These are phyloP conservation scores for Limnanthes douglasii DNA, from an alignment of 345 rosid genomes.

Conservation along the genomic window DNA sequence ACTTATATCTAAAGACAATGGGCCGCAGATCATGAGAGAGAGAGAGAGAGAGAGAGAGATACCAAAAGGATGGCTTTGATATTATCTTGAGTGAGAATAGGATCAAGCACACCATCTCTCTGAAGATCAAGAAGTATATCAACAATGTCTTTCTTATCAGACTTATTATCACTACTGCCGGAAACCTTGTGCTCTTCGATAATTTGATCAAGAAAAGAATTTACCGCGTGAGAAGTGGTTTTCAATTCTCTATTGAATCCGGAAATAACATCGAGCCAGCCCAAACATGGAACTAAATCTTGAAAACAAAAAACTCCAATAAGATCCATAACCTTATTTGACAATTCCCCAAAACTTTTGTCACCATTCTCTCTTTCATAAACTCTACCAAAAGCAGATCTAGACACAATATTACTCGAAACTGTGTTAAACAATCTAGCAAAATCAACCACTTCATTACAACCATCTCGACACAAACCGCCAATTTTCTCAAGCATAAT, in stretches of 20 bases:
- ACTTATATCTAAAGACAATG: no score
- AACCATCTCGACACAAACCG: no score
- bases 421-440: neutral
- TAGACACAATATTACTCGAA: neutral
- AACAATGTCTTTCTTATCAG: neutral
- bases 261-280: neutral
- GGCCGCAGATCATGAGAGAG: neutral
- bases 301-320: neutral
- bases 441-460: neutral
- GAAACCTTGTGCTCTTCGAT: no score
- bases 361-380: neutral
- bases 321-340: no score
- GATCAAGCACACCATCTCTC: constrained; percentile 1
- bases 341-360: neutral
- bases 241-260: neutral
- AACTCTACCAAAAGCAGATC: no score
- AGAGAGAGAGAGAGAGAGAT: neutral
- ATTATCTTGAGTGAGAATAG: neutral
- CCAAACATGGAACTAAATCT: neutral
- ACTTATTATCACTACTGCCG: neutral
- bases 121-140: constrained; percentile 6
- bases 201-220: neutral
- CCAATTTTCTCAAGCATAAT: no score
- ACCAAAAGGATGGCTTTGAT: constrained; percentile 5
- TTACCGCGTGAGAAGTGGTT: neutral